These are phyloP conservation scores for Inonotus obliquus DNA, from an alignment of 1,284 basidiomycete species.

Conservation along the genomic window DNA sequence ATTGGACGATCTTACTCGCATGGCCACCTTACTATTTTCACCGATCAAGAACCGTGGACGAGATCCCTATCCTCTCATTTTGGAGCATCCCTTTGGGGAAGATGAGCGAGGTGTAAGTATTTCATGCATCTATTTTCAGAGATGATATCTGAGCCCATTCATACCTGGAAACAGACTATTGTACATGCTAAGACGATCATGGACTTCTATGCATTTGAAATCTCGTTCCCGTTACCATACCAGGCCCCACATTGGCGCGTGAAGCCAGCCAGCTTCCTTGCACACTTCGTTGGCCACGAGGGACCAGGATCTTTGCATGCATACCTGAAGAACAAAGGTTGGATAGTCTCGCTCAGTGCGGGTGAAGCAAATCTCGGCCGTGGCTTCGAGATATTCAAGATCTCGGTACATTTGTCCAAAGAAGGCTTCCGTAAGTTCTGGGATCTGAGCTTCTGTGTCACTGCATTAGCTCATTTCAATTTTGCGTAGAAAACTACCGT, in stretches of 20 bases:
- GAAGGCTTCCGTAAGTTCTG: slow-evolving; percentile 75
- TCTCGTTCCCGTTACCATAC: slow-evolving; percentile 87
- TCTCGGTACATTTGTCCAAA: slow-evolving; percentile 77
- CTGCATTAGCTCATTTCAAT: slow-evolving; percentile 10
- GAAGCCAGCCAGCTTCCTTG: slow-evolving; percentile 80
- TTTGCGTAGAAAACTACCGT: slow-evolving; percentile 65
- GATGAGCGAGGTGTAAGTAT: slow-evolving; percentile 71
- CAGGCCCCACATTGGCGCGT: slow-evolving; percentile 75
- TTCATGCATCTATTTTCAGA: neutral
- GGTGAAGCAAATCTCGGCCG: slow-evolving; percentile 73
- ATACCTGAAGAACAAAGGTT: slow-evolving; percentile 89
- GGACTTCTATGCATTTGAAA: slow-evolving; percentile 83
- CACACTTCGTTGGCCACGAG: slow-evolving; percentile 94
- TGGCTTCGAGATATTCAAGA: slow-evolving; percentile 89
- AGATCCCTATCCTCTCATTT: slow-evolving; percentile 63
- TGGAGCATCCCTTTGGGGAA: slow-evolving; percentile 72
- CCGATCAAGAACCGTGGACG: slow-evolving; percentile 68
- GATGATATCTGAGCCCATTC: slow-evolving; percentile 10
- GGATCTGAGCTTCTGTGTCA: slow-evolving; percentile 3
- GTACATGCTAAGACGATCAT: slow-evolving; percentile 90
- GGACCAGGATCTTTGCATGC: slow-evolving; percentile 92
- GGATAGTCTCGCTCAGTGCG: slow-evolving; percentile 79
- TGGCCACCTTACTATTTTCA: slow-evolving; percentile 75
- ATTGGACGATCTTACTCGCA: slow-evolving; percentile 69
- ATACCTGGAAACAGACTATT: slow-evolving; percentile 51